Conservation (phyloP, 192 early-diverging fungal species). For the Funneliformis mosseae region DNA sequence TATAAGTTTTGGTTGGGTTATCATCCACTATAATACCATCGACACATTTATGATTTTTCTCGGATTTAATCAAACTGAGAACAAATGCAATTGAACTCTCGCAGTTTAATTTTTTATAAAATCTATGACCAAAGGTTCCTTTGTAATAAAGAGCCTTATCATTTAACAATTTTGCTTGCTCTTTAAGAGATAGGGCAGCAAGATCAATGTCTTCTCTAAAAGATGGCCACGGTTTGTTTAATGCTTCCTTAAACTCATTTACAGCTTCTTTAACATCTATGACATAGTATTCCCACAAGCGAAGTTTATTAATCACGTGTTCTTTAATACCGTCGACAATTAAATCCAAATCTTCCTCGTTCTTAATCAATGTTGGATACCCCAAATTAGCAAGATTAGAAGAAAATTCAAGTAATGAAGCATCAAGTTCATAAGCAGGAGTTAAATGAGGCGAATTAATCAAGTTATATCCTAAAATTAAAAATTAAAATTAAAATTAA, state of each 20-base stretch:
- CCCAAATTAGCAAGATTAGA: constrained; percentile 53
- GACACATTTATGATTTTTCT: background rate
- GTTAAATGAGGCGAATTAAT: constrained; percentile 91
- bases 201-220: constrained; percentile 43
- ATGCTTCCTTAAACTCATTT: constrained; percentile 45
- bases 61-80: background rate
- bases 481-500: constrained; percentile 13
- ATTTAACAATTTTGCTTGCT: constrained; percentile 47
- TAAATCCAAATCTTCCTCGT: constrained; percentile 65
- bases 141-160: constrained; percentile 41
- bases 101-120: constrained; percentile 57
- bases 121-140: constrained; percentile 53
- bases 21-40: no score
- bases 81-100: constrained; percentile 55
- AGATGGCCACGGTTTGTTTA: constrained; percentile 37
- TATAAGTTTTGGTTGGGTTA: background rate
- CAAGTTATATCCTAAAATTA: constrained; percentile 85
- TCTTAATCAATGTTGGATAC: constrained; percentile 57
- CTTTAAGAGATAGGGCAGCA: constrained; percentile 46
- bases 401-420: constrained; percentile 76
- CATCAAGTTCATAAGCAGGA: constrained; percentile 92
- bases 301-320: constrained; percentile 59
- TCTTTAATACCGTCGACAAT: constrained; percentile 62
- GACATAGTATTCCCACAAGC: constrained; percentile 90
- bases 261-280: constrained; percentile 62